These are phyloP conservation scores for Danielia reshetovae DNA, from an alignment of 805 yeast species.

Conservation along the genomic window DNA sequence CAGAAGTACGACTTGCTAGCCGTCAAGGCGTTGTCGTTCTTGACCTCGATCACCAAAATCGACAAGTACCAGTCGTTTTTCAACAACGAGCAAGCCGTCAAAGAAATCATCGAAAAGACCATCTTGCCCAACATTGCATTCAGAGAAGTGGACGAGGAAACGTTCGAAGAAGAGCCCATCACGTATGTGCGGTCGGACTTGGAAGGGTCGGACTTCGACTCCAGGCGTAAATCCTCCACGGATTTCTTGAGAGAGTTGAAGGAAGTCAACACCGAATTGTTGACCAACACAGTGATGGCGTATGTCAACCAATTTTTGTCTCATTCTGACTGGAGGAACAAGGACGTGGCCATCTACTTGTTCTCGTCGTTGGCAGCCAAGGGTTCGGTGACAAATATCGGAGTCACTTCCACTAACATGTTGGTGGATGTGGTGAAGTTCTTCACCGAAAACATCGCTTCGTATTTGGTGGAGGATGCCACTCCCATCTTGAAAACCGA, in stretches of 20 bases:
- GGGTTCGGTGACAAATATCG: slow-evolving; percentile 81
- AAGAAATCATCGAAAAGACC: slow-evolving; percentile 75
- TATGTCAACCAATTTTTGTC: slow-evolving; percentile 67
- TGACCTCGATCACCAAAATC: slow-evolving; percentile 75
- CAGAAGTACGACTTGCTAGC: slow-evolving; percentile 82
- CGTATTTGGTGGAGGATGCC: slow-evolving; percentile 62
- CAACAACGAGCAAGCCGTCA: slow-evolving; percentile 50
- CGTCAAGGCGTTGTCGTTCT: slow-evolving; percentile 72
- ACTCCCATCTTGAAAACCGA: slow-evolving; percentile 85
- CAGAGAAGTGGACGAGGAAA: slow-evolving; percentile 85
- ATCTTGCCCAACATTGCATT: slow-evolving; percentile 84
- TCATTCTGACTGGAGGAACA: slow-evolving; percentile 68
- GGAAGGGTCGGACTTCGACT: slow-evolving; percentile 92
- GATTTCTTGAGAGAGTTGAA: slow-evolving; percentile 86
- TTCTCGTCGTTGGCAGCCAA: slow-evolving; percentile 89
- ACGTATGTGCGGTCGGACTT: slow-evolving; percentile 88
- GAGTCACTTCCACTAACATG: slow-evolving; percentile 82
- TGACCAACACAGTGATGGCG: slow-evolving; percentile 69
- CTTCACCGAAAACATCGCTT: slow-evolving; percentile 75
- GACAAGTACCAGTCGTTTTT: slow-evolving; percentile 59
- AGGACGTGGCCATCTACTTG: slow-evolving; percentile 81
- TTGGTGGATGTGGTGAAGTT: slow-evolving; percentile 83
- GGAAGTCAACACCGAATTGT: slow-evolving; percentile 66
- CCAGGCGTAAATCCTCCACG: slow-evolving; percentile 89
- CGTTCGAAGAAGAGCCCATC: slow-evolving; percentile 96